A percentile compares a stretch with the other conserved stretches of the same genome.
Evolutionary conservation across 345 rosid genomes (phyloP).

Genomic region (Kandelia obovata): DNA sequence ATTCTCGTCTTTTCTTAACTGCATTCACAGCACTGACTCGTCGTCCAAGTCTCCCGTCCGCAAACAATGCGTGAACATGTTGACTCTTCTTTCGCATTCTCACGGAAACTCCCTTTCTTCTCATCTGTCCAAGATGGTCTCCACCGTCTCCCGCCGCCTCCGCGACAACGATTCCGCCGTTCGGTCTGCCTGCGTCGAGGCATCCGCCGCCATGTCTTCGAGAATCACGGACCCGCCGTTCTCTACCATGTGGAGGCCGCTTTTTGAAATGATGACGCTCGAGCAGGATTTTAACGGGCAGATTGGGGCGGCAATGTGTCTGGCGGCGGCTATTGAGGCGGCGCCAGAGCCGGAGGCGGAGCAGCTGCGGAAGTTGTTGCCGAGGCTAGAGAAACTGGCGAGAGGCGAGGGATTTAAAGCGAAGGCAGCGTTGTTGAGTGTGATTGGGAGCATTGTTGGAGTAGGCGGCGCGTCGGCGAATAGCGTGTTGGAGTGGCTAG

Average conservation of each 20-base stretch:
- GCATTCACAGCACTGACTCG: slow-evolving; percentile 73
- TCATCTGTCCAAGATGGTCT: slow-evolving; percentile 70
- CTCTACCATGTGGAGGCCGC: slow-evolving; percentile 55
- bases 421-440: slow-evolving; percentile 62
- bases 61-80: slow-evolving; percentile 67
- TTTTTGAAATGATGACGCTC: slow-evolving; percentile 55
- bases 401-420: slow-evolving; percentile 70
- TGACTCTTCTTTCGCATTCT: slow-evolving; percentile 66
- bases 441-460: slow-evolving; percentile 57
- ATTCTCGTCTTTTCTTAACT: slow-evolving; percentile 66
- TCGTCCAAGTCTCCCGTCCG: slow-evolving; percentile 70
- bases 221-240: slow-evolving; percentile 52
- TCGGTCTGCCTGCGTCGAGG: slow-evolving; percentile 72
- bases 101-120: slow-evolving; percentile 76
- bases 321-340: slow-evolving; percentile 67
- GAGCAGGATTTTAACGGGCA: slow-evolving; percentile 76
- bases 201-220: slow-evolving; percentile 62
- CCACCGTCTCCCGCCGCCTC: slow-evolving; percentile 72
- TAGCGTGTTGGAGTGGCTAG: slow-evolving; percentile 56
- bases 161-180: slow-evolving; percentile 83
- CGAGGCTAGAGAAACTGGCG: slow-evolving; percentile 63
- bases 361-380: slow-evolving; percentile 54
- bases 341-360: slow-evolving; percentile 60
- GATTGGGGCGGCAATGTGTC: slow-evolving; percentile 79
- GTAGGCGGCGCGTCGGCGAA: slow-evolving; percentile 55